Evolutionary conservation across 2,329 filamentous ascomycete genomes (phyloP).

Genomic region (Alternaria postmessia): DNA sequence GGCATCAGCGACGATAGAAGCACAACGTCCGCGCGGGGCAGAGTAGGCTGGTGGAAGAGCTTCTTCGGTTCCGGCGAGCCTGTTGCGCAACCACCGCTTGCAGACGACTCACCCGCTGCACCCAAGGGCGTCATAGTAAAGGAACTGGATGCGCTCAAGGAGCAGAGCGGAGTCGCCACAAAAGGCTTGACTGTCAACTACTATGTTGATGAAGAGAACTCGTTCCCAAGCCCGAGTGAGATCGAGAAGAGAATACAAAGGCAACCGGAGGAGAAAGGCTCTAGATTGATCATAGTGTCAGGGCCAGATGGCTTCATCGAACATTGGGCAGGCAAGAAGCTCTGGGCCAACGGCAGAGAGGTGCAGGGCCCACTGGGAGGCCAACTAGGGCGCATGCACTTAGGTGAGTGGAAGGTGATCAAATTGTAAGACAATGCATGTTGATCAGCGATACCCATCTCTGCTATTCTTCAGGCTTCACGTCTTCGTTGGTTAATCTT

Average conservation of each 20-base stretch:
- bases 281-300: slow-evolving; percentile 80
- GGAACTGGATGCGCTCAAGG: slow-evolving; percentile 19
- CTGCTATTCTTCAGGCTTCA: background rate
- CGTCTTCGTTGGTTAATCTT: background rate
- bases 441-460: slow-evolving; percentile 19
- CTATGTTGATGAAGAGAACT: slow-evolving; percentile 82
- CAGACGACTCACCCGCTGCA: slow-evolving; percentile 7
- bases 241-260: slow-evolving; percentile 41
- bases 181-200: slow-evolving; percentile 66
- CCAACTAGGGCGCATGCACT: slow-evolving; percentile 67
- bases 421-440: slow-evolving; percentile 58
- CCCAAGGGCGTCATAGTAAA: slow-evolving; percentile 48
- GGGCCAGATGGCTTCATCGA: slow-evolving; percentile 90
- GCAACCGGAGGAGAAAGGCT: slow-evolving; percentile 50
- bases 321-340: slow-evolving; percentile 80
- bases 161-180: slow-evolving; percentile 23
- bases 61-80: slow-evolving; percentile 30
- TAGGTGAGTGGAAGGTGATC: slow-evolving; percentile 65
- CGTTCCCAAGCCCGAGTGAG: slow-evolving; percentile 62
- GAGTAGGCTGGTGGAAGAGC: slow-evolving; percentile 40
- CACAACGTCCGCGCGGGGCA: slow-evolving; percentile 12
- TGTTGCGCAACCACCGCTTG: slow-evolving; percentile 8
- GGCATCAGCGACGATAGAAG: slow-evolving; percentile 61
- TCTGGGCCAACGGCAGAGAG: slow-evolving; percentile 76
- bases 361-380: slow-evolving; percentile 78